Percentiles rank a stretch among this genome's conserved stretches.
These are phyloP conservation scores for Lactifluus subvellereus DNA, from an alignment of 768 basidiomycete species.

Conservation along the genomic window DNA sequence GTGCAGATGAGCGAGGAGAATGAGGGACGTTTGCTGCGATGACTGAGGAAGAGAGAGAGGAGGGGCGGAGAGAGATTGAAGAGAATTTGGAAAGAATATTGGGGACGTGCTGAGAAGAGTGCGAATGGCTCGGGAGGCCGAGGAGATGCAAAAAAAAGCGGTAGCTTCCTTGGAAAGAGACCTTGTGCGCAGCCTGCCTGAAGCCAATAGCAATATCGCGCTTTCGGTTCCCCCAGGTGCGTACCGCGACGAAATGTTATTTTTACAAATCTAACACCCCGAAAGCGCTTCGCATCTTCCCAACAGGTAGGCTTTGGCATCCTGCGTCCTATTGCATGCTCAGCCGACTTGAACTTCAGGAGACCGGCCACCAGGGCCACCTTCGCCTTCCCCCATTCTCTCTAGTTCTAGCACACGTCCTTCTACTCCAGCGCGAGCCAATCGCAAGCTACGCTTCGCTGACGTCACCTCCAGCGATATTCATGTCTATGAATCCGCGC, in stretches of 20 bases:
- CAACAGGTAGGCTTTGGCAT: slow-evolving; percentile 1
- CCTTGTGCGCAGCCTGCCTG: background rate
- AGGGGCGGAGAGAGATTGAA: slow-evolving; percentile 59
- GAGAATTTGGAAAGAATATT: slow-evolving; percentile 66
- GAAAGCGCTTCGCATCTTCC: background rate
- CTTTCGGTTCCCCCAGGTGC: slow-evolving; percentile 1
- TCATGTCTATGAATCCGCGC: slow-evolving; percentile 77
- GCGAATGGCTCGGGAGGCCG: slow-evolving; percentile 42
- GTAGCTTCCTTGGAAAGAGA: background rate
- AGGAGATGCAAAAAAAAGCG: slow-evolving; percentile 14
- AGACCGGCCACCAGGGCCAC: background rate
- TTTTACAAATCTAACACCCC: background rate
- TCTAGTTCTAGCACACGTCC: slow-evolving; percentile 52
- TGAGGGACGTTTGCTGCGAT: slow-evolving; percentile 52
- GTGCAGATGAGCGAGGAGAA: slow-evolving; percentile 64
- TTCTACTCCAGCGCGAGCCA: slow-evolving; percentile 40
- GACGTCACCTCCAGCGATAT: slow-evolving; percentile 70
- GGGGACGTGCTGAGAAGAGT: slow-evolving; percentile 55
- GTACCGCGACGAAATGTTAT: background rate
- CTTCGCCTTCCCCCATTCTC: slow-evolving; percentile 38
- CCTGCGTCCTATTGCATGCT: background rate
- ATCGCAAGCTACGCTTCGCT: slow-evolving; percentile 65
- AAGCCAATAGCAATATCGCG: too few species aligned
- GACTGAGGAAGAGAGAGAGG: slow-evolving; percentile 63
- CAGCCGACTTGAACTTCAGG: background rate